Percentiles rank a stretch among this genome's conserved stretches.
Evolutionary conservation across 2,329 filamentous ascomycete genomes (phyloP).

Genomic region (Rugonectria rugulosa): DNA sequence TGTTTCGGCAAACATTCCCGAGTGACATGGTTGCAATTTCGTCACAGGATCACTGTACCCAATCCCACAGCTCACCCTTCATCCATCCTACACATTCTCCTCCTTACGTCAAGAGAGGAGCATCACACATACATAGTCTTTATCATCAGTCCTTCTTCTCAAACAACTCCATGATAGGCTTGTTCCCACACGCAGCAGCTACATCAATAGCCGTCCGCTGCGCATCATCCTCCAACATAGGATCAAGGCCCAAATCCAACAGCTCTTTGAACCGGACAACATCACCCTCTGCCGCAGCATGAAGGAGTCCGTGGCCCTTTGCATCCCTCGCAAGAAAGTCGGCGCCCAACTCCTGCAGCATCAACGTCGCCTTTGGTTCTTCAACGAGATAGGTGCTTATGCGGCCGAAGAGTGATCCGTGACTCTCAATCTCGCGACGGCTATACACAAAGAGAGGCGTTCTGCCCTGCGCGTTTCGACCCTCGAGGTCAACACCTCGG

Average conservation of each 20-base stretch:
- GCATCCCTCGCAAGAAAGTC: slow-evolving; percentile 39
- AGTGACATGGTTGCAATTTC: too few species aligned
- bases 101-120: too few species aligned
- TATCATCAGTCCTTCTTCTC: slow-evolving; percentile 31
- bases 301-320: slow-evolving; percentile 39
- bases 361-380: not conserved
- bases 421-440: not conserved
- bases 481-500: slow-evolving; percentile 34
- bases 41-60: too few species aligned
- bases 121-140: too few species aligned
- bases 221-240: slow-evolving; percentile 38
- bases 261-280: slow-evolving; percentile 34
- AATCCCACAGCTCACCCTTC: too few species aligned
- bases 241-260: slow-evolving; percentile 40
- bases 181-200: slow-evolving; percentile 42
- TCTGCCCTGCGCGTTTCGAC: slow-evolving; percentile 33
- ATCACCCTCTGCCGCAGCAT: slow-evolving; percentile 35
- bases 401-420: too few species aligned
- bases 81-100: too few species aligned
- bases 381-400: not conserved
- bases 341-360: slow-evolving; percentile 31
- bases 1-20: too few species aligned
- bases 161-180: slow-evolving; percentile 41
- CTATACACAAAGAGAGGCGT: slow-evolving; percentile 35
- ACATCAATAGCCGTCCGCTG: slow-evolving; percentile 44